Conservation (phyloP, 2,329 filamentous ascomycete species). For the Apiospora marii region DNA sequence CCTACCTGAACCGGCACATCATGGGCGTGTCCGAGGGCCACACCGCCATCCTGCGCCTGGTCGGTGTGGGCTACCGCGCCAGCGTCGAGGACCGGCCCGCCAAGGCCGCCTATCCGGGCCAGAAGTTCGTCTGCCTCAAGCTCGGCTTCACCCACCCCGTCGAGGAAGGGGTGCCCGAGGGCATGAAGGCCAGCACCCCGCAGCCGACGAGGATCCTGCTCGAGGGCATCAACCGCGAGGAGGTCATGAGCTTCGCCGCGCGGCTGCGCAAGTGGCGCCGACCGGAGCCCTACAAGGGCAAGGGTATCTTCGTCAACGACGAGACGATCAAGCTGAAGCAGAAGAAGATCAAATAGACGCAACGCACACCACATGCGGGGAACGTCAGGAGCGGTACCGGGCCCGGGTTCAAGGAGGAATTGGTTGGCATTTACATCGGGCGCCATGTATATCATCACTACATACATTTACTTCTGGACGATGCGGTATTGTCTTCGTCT, state of each 20-base stretch:
- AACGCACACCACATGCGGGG: background rate
- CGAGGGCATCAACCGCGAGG: slow-evolving; percentile 86
- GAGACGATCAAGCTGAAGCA: slow-evolving; percentile 98
- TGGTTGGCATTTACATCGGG: slow-evolving; percentile 16
- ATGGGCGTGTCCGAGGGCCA: slow-evolving; percentile 96
- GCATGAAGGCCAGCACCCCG: slow-evolving; percentile 86
- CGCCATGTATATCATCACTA: slow-evolving; percentile 23
- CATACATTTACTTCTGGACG: slow-evolving; percentile 9
- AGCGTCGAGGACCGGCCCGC: slow-evolving; percentile 78
- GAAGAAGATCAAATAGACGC: slow-evolving; percentile 88
- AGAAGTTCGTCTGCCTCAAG: slow-evolving; percentile 91
- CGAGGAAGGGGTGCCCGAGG: slow-evolving; percentile 82
- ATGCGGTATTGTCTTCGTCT: slow-evolving; percentile 1
- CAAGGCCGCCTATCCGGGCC: slow-evolving; percentile 77
- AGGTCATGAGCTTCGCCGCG: slow-evolving; percentile 90
- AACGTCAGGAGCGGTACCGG: background rate
- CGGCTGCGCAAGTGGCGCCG: slow-evolving; percentile 86
- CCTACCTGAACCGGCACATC: slow-evolving; percentile 89
- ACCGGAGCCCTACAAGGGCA: slow-evolving; percentile 98
- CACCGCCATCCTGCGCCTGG: slow-evolving; percentile 88
- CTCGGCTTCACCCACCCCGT: slow-evolving; percentile 97
- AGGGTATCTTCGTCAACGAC: slow-evolving; percentile 97
- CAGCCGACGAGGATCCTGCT: slow-evolving; percentile 91
- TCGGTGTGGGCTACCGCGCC: slow-evolving; percentile 95
- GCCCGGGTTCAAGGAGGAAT: background rate